Evolutionary conservation across 2,329 filamentous ascomycete genomes (phyloP).

Genomic region (Xylariaceae sp.): DNA sequence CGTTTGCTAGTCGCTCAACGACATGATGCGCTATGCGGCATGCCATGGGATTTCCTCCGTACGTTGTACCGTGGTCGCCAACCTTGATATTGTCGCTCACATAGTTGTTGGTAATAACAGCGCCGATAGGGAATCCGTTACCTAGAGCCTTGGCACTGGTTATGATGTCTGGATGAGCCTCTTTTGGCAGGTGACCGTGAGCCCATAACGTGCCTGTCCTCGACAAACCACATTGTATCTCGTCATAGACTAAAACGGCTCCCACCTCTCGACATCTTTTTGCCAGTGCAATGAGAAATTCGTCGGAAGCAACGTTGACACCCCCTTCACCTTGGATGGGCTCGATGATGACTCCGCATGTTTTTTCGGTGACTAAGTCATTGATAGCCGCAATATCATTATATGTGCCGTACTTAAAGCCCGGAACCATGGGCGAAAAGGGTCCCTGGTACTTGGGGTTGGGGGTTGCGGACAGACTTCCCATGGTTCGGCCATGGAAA

Average conservation of each 20-base stretch:
- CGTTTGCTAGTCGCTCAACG: conserved; percentile 68
- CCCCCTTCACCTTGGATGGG: conserved; percentile 97
- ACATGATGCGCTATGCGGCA: conserved; percentile 83
- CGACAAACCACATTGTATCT: conserved; percentile 91
- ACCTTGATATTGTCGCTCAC: conserved; percentile 63
- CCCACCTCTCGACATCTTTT: conserved; percentile 80
- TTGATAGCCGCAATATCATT: conserved; percentile 74
- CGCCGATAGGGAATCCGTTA: conserved; percentile 93
- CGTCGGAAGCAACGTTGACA: conserved; percentile 75
- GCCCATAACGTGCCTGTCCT: conserved; percentile 91
- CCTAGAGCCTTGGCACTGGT: conserved; percentile 95
- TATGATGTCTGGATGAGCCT: conserved; percentile 88
- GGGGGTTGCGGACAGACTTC: conserved; percentile 87
- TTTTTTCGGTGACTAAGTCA: conserved; percentile 73
- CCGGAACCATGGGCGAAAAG: conserved; percentile 92
- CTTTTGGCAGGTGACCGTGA: conserved; percentile 64
- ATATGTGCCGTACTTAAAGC: conserved; percentile 80
- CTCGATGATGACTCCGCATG: conserved; percentile 92
- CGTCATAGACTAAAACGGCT: conserved; percentile 87
- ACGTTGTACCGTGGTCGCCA: conserved; percentile 91
- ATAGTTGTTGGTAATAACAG: conserved; percentile 57
- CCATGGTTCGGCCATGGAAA: conserved; percentile 97
- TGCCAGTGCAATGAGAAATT: conserved; percentile 81
- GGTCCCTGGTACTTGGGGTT: conserved; percentile 97
- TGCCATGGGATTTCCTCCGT: conserved; percentile 86